These are phyloP conservation scores for Ricinus communis DNA, from an alignment of 345 rosid species.

Conservation along the genomic window DNA sequence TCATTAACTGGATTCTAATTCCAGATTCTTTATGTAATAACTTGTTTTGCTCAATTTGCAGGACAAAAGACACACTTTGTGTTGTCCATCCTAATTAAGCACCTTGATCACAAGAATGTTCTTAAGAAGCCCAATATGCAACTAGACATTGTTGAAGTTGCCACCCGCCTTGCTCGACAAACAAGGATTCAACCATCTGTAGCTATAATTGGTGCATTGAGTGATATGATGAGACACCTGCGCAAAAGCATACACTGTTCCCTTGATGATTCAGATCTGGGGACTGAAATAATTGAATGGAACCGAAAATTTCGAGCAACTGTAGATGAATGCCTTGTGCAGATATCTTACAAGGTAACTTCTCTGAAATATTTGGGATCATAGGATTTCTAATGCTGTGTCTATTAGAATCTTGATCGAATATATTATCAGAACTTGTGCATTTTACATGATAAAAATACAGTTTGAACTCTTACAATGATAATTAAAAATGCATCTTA, in stretches of 20 bases:
- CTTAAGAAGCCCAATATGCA: slow-evolving; percentile 66
- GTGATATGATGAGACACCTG: slow-evolving; percentile 76
- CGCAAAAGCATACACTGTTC: slow-evolving; percentile 71
- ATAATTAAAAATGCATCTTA: not conserved
- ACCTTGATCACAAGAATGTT: slow-evolving; percentile 74
- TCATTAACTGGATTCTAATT: not conserved
- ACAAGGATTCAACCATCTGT: slow-evolving; percentile 54
- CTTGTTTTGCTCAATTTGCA: slow-evolving; percentile 21
- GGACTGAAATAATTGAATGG: slow-evolving; percentile 56
- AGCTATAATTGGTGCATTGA: slow-evolving; percentile 65
- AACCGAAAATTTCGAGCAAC: slow-evolving; percentile 54
- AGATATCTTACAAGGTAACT: slow-evolving; percentile 57
- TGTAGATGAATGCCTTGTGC: slow-evolving; percentile 67
- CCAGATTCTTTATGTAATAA: not conserved
- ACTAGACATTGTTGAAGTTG: slow-evolving; percentile 54
- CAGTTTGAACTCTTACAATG: not conserved
- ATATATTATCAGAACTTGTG: not conserved
- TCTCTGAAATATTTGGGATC: not conserved
- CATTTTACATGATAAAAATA: not conserved
- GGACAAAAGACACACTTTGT: slow-evolving; percentile 67
- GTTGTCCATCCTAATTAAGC: slow-evolving; percentile 63
- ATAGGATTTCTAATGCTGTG: not conserved
- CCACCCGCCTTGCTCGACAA: slow-evolving; percentile 55
- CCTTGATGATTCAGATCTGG: slow-evolving; percentile 63
- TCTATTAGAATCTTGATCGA: not conserved